Base-by-base conservation (phyloP, 495 filamentous ascomycete genomes). In the Hyaloscypha variabilis region DNA sequence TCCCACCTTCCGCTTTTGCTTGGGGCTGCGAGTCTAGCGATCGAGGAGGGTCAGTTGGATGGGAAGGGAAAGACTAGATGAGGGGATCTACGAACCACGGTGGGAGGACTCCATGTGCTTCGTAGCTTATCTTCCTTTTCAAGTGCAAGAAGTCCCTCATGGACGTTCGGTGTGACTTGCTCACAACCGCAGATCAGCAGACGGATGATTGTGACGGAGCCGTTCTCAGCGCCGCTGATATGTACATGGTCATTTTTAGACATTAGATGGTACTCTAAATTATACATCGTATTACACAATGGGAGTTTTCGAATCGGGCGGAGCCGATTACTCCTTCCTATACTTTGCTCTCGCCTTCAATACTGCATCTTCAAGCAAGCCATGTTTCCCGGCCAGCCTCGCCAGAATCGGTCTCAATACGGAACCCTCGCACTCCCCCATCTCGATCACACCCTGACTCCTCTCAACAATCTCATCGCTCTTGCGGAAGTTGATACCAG, bases 401-500 rank as follows among this genome's bases (percentile, higher is more conserved):
- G 42, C 60, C 25, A 62, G 34, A 29, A 62, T 62, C 13, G 60
- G 50, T 42, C 60, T 51, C 19, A 62, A 31, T 11, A 51, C 30
- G 17, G 24, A 26, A 1, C 60, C 60, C 14, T 62, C 60, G 21
- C 60, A 62, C 26, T 62, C 58, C 36, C 58, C 58, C 6, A 42
- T 13, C 21, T 60, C 36, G 5, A 49, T 26, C 30, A 26, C 46
- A 13, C 28, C 49, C 25, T 28, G 13, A 36, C 6, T 10, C 14
- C 28, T 19, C n/a, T 30, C 29, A 21, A 34, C 6, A 34, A 62
- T 13, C 19, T 54, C 60, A 19, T 39, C 21, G 3, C 62, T 6
- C 53, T 58, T 64, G 26, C 53, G 23, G 34, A 64, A 58, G 25
- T 53, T 36, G 39, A 62, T 52, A 5, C 60, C 60, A 8, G 53